Evolutionary conservation across 2,329 filamentous ascomycete species (phyloP).

Genomic region (Pseudogymnoascus sp.): DNA sequence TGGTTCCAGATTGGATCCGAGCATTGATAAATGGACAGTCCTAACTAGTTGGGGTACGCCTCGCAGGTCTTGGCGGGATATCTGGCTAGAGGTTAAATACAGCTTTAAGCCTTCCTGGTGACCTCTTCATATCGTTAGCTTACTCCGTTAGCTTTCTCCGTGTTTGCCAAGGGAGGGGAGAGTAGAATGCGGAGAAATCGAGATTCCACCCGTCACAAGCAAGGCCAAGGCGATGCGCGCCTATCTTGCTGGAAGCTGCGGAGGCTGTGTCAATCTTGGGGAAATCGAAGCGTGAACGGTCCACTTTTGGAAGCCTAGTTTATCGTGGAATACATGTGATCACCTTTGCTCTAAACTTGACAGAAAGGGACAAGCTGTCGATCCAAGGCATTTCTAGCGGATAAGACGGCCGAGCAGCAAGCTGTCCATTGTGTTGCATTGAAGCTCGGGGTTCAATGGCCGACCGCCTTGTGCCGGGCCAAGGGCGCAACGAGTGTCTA

Average conservation of each 20-base stretch:
- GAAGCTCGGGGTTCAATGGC: not conserved
- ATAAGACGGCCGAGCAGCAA: not conserved
- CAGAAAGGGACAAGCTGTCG: not conserved
- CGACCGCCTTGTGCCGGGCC: not conserved
- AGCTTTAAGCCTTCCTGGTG: slow-evolving; percentile 1
- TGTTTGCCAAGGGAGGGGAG: slow-evolving; percentile 1
- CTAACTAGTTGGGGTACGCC: not conserved
- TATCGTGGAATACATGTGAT: not conserved
- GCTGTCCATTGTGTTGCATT: not conserved
- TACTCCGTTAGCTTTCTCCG: not conserved
- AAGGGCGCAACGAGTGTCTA: not conserved
- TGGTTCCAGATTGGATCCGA: slow-evolving; percentile 52
- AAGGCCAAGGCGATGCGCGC: not conserved
- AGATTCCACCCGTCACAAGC: not conserved
- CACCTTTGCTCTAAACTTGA: not conserved
- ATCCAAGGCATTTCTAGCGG: not conserved
- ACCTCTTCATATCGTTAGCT: not conserved
- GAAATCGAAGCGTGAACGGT: not conserved
- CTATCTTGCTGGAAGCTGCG: not conserved
- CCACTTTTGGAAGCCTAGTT: slow-evolving; percentile 1
- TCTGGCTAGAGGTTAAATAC: not conserved
- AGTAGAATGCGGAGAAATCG: not conserved
- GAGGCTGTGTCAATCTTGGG: not conserved
- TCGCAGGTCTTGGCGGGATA: not conserved
- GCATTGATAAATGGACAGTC: slow-evolving; percentile 36